Conservation (phyloP, 306 rosid genomes). For the Quercus robur region DNA sequence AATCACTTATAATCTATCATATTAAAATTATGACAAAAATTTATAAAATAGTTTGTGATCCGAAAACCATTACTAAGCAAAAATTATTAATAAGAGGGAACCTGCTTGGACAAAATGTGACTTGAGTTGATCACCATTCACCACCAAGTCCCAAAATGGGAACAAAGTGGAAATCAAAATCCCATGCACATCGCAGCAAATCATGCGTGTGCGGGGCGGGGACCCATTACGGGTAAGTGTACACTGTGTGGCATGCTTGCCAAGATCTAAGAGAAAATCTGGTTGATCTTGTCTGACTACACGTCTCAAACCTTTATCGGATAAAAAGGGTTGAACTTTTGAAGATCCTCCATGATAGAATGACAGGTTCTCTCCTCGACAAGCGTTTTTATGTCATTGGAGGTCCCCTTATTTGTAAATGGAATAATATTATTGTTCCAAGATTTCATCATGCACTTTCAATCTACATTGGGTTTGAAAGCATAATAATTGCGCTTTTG, state of each 20-base stretch:
- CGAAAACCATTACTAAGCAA: too few species aligned
- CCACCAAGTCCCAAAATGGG: not conserved
- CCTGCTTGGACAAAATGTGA: not conserved
- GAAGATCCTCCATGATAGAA: not conserved
- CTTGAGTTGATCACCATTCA: not conserved
- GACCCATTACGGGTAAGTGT: not conserved
- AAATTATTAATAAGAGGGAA: not conserved
- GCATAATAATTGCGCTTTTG: not conserved
- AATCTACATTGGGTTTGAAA: not conserved
- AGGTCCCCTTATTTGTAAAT: not conserved
- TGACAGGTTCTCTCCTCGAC: not conserved
- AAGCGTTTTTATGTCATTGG: not conserved
- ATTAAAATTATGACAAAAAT: too few species aligned
- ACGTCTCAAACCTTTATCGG: not conserved
- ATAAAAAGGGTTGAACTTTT: not conserved
- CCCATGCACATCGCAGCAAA: not conserved
- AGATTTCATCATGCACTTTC: not conserved
- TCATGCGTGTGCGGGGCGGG: not conserved
- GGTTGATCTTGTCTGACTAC: not conserved
- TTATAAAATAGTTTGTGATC: too few species aligned
- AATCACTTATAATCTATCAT: accelerated
- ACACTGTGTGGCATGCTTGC: not conserved
- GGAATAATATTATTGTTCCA: not conserved
- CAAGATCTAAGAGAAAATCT: not conserved
- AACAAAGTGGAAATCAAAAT: not conserved